A percentile compares a stretch with the other conserved stretches of the same genome.
These are phyloP conservation scores for Ogataea pilisensis DNA, from an alignment of 805 yeast genomes.

Conservation along the genomic window DNA sequence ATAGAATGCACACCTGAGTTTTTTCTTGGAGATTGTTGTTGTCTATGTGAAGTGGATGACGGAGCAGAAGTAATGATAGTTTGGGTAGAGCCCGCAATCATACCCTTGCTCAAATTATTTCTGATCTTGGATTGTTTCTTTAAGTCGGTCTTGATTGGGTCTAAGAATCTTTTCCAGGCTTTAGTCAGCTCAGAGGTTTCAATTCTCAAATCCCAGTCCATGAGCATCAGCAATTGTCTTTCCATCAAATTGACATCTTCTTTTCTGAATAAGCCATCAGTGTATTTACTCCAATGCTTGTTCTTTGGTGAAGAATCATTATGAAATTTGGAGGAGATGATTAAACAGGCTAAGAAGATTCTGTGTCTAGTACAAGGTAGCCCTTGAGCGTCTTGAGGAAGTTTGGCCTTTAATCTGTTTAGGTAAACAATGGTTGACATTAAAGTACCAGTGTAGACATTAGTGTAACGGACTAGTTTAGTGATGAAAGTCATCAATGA, in stretches of 20 bases:
- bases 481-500: slow-evolving; percentile 73
- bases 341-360: slow-evolving; percentile 68
- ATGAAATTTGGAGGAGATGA: slow-evolving; percentile 68
- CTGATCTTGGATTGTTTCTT: slow-evolving; percentile 30
- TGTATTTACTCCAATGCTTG: slow-evolving; percentile 73
- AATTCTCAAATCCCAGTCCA: slow-evolving; percentile 66
- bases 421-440: slow-evolving; percentile 69
- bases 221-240: slow-evolving; percentile 61
- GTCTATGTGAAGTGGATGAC: background rate
- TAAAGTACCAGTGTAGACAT: slow-evolving; percentile 76
- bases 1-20: background rate
- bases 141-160: slow-evolving; percentile 43
- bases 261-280: slow-evolving; percentile 65
- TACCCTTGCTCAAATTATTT: slow-evolving; percentile 25
- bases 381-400: slow-evolving; percentile 72
- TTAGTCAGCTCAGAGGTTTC: slow-evolving; percentile 39
- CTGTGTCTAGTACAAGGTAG: slow-evolving; percentile 78
- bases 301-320: slow-evolving; percentile 78
- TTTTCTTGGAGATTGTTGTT: slow-evolving; percentile 2
- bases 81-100: slow-evolving; percentile 28
- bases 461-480: slow-evolving; percentile 66
- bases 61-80: slow-evolving; percentile 17
- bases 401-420: slow-evolving; percentile 52
- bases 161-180: slow-evolving; percentile 43
- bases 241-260: slow-evolving; percentile 80